Conservation (phyloP, 768 basidiomycete species). For the Suillus hirtellus region DNA sequence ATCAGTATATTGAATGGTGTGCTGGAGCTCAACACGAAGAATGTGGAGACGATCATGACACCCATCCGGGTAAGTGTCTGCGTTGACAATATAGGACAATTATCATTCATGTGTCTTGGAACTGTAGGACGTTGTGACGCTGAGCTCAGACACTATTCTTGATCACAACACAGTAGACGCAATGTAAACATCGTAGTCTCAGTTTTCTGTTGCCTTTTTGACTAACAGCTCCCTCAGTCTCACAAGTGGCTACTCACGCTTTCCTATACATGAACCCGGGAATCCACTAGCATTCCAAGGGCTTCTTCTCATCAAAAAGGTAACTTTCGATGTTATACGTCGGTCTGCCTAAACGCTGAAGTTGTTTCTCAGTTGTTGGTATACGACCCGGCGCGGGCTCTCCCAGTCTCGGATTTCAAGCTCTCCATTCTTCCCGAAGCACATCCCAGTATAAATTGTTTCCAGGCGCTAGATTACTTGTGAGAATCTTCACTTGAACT, state of each 20-base stretch:
- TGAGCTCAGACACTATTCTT: conserved; percentile 75
- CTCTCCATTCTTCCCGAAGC: conserved; percentile 91
- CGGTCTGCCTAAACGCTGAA: conserved; percentile 12
- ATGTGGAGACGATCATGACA: conserved; percentile 80
- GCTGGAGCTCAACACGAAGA: conserved; percentile 74
- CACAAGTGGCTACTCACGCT: conserved; percentile 86
- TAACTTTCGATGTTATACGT: conserved; percentile 26
- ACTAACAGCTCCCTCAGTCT: conserved; percentile 41
- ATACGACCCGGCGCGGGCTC: conserved; percentile 82
- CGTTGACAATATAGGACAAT: conserved; percentile 15
- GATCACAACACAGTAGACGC: conserved; percentile 78
- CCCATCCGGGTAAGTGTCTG: conserved; percentile 55
- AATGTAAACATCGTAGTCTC: conserved; percentile 46
- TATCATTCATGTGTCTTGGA: conserved; percentile 7
- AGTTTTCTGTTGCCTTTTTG: conserved; percentile 4
- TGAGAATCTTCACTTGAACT: conserved; percentile 31
- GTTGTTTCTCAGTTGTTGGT: conserved; percentile 61
- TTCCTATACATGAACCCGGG: conserved; percentile 81
- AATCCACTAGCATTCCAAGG: conserved; percentile 75
- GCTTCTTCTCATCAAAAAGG: conserved; percentile 82
- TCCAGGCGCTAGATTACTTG: conserved; percentile 95
- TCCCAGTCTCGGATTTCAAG: conserved; percentile 72
- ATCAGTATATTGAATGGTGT: conserved; percentile 81
- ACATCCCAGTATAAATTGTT: conserved; percentile 83
- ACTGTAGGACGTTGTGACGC: conserved; percentile 74